Base-by-base conservation (phyloP, 345 rosid genomes). In the Hibiscus syriacus region DNA sequence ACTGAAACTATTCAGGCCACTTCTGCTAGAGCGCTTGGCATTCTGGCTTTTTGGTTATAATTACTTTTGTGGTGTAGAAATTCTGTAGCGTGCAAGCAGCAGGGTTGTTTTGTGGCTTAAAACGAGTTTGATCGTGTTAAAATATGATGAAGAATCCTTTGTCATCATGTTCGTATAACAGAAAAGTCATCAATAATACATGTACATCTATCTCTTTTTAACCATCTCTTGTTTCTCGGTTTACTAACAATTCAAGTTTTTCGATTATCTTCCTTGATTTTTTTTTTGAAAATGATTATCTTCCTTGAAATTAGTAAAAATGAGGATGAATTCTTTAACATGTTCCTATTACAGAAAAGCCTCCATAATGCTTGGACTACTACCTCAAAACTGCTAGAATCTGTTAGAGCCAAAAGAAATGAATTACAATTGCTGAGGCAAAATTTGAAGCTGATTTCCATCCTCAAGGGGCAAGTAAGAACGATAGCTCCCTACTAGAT, bases 391-490 rank as follows among this genome's bases (percentile, higher is more conserved):
- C 77, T 94, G 66, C 86, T 81, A 39, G 92, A 89, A 84, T 87
- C 95, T 59, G 95, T 87, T 38, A 81, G 72, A 79, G 67, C 72
- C 10, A 94, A 86, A 74, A 82, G 88, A 82, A 74, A 72, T 0
- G 85, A 85, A 74, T 67, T 86, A 64, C 96, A 89, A 68, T 50
- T 75, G 72, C 74, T 87, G 74, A 85, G 79, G 81, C 92, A 86
- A 64, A 86, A 74, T 76, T 60, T 89, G 83, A 91, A 87, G 84
- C 54, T 91, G 61, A 66, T 59, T 68, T 80, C 78, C 64, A 76
- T 94, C 69, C 85, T 94, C 77, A 79, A 64, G 75, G n/a, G 79
- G 55, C 95, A 94, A 77, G 99, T 86, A 81, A 78, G 77, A 75
- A 72, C 27, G n/a, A 27, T 54, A 26, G 71, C 45, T 53, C 29